phyloP scores from a whole-genome alignment of 2,329 filamentous ascomycete species.

The Thelonectria olida region DNA sequence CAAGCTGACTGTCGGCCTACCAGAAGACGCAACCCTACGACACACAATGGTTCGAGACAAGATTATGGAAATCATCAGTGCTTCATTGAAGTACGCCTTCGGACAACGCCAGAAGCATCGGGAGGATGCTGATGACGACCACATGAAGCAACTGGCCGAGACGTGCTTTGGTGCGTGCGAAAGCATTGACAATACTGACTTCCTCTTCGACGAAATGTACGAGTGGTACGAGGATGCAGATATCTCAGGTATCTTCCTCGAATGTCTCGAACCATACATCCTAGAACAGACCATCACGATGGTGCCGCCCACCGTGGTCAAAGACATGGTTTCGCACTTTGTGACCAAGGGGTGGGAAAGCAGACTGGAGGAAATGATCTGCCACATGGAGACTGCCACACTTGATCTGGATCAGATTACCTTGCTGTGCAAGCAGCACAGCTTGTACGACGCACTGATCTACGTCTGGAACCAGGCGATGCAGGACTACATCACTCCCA shows the following conservation, averaged over 20 bases:
- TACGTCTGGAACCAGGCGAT: conserved; percentile 97
- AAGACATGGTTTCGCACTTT: conserved; percentile 85
- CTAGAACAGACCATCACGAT: conserved; percentile 78
- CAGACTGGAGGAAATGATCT: conserved; percentile 92
- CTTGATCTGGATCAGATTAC: conserved; percentile 96
- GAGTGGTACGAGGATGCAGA: conserved; percentile 86
- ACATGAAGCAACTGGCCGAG: conserved; percentile 80
- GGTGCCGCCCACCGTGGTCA: conserved; percentile 85
- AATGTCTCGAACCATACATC: conserved; percentile 88
- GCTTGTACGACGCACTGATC: conserved; percentile 92
- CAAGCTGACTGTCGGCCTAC: conserved; percentile 91
- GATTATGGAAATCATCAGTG: conserved; percentile 90
- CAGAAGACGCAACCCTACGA: conserved; percentile 79
- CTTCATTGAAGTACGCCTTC: conserved; percentile 91
- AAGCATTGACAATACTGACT: conserved; percentile 79
- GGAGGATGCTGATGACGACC: conserved; percentile 59
- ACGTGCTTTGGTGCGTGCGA: conserved; percentile 87
- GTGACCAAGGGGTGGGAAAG: conserved; percentile 78
- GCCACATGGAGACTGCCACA: conserved; percentile 87
- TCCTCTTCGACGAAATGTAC: conserved; percentile 91
- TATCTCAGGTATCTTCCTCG: conserved; percentile 80
- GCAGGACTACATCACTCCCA: conserved; percentile 87
- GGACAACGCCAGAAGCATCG: conserved; percentile 66
- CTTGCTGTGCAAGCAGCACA: conserved; percentile 87
- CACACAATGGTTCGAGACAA: conserved; percentile 89